Evolutionary conservation across 257 asterid genomes (phyloP).

Genomic region (Fraxinus excelsior): DNA sequence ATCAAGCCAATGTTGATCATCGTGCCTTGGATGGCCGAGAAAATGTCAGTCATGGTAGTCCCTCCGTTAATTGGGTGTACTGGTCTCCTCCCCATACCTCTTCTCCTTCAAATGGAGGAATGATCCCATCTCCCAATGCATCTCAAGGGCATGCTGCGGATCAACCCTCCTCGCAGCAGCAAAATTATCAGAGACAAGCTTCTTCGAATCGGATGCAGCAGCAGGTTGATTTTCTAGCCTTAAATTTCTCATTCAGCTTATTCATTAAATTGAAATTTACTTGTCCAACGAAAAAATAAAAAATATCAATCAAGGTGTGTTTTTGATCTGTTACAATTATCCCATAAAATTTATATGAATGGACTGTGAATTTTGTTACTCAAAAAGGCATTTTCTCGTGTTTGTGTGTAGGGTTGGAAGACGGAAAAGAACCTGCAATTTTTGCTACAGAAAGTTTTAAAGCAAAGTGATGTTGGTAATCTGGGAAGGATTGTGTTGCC

Average conservation of each 20-base stretch:
- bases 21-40: constrained; percentile 25
- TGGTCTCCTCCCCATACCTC: constrained; percentile 41
- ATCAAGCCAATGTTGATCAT: constrained; percentile 27
- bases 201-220: constrained; percentile 39
- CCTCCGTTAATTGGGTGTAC: constrained; percentile 46
- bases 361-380: not conserved
- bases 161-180: constrained; percentile 33
- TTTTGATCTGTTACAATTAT: too few relatives aligned
- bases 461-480: constrained; percentile 97
- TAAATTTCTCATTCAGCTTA: not conserved
- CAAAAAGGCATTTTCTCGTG: not conserved
- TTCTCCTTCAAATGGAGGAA: constrained; percentile 24
- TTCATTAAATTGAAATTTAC: not conserved
- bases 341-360: too few relatives aligned
- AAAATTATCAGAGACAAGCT: constrained; percentile 32
- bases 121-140: constrained; percentile 29
- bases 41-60: constrained; percentile 23
- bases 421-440: constrained; percentile 78
- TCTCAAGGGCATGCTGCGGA: constrained; percentile 28
- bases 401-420: constrained; percentile 46
- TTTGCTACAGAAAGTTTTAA: constrained; percentile 93
- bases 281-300: too few relatives aligned
- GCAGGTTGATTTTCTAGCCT: constrained; percentile 33
- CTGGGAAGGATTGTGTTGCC: constrained; percentile 96
- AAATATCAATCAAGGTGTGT: too few relatives aligned